These are phyloP conservation scores for Coemansia sp. DNA, from an alignment of 192 early-diverging fungal species.

Conservation along the genomic window DNA sequence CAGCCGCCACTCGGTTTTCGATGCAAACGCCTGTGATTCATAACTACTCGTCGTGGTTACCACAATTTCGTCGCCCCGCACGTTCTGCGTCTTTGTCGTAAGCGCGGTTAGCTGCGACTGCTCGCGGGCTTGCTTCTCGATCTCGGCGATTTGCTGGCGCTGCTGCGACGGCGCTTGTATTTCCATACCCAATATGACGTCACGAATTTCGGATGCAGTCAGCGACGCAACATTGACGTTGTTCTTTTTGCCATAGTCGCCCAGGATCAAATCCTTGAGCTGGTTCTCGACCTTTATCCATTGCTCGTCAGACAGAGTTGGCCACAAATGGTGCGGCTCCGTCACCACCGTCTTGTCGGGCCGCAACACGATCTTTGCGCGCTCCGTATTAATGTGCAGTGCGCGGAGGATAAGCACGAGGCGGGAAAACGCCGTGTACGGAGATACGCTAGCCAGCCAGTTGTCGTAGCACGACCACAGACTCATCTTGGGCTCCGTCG, in stretches of 20 bases:
- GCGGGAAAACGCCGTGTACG: slow-evolving; percentile 98
- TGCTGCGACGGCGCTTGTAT: slow-evolving; percentile 95
- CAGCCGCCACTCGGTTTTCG: slow-evolving; percentile 98
- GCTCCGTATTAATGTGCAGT: slow-evolving; percentile 97
- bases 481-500: slow-evolving; percentile 97
- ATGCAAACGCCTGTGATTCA: slow-evolving; percentile 95
- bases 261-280: slow-evolving; percentile 96
- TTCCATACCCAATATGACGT: slow-evolving; percentile 99
- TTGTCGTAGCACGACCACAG: slow-evolving; percentile 92
- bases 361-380: slow-evolving; percentile 93
- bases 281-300: slow-evolving; percentile 95
- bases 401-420: slow-evolving; percentile 94
- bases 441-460: slow-evolving; percentile 91
- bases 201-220: slow-evolving; percentile 95
- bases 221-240: slow-evolving; percentile 97
- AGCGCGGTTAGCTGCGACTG: slow-evolving; percentile 92
- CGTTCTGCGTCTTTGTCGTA: slow-evolving; percentile 94
- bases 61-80: slow-evolving; percentile 97
- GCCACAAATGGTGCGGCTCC: slow-evolving; percentile 98
- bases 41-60: slow-evolving; percentile 97
- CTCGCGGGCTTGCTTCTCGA: slow-evolving; percentile 93
- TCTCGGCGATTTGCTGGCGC: slow-evolving; percentile 96
- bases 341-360: slow-evolving; percentile 93
- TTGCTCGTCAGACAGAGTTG: slow-evolving; percentile 92
- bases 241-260: slow-evolving; percentile 99